Base-by-base conservation (phyloP, 257 asterid species). In the Lavandula angustifolia region DNA sequence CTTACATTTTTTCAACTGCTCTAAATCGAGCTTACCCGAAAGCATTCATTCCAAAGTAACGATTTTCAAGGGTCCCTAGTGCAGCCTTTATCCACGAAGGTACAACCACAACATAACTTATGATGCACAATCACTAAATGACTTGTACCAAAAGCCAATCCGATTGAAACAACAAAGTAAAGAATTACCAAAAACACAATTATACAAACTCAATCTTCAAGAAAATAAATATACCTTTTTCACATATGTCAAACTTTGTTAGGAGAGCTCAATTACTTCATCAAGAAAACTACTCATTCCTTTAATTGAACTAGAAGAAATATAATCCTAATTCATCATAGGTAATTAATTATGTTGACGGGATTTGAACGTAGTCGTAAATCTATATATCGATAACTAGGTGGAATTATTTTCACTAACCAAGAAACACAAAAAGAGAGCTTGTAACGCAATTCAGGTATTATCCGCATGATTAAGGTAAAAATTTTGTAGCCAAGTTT, bases 381-480 rank as follows among this genome's bases (percentile, higher is more conserved):
- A 22, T 22, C 27, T 22, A 22, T 22, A 1, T 22, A 22, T 22
- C 27, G 27, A 22, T 22, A 22, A 22, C 1, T 22, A 22, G 27
- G 27, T 2, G 2, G 10, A 9, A 13, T 14, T 16, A 41, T 9
- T 1, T 31, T 62, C 60, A 58, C 42, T 18, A 37, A 11, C 57
- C 57, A 54, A 35, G 42, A 57, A 33, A 68, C 81, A 72, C 65
- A 62, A 60, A 73, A 79, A 72, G 81, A 73, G 76, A 63, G 77
- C 69, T 69, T 60, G 8, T 61, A 31, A 44, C 69, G 60, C 50
- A 54, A 69, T 33, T 47, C 75, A 51, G 74, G 78, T 54, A 54
- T 13, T 13, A 37, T 47, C 43, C 31, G 70, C 76, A 75, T 79
- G 84, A 61, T 54, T 52, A 27, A 41, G 44, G 50, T 54, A 51